Conservation (phyloP, 805 yeast species). For the Ogataea dorogensis region DNA sequence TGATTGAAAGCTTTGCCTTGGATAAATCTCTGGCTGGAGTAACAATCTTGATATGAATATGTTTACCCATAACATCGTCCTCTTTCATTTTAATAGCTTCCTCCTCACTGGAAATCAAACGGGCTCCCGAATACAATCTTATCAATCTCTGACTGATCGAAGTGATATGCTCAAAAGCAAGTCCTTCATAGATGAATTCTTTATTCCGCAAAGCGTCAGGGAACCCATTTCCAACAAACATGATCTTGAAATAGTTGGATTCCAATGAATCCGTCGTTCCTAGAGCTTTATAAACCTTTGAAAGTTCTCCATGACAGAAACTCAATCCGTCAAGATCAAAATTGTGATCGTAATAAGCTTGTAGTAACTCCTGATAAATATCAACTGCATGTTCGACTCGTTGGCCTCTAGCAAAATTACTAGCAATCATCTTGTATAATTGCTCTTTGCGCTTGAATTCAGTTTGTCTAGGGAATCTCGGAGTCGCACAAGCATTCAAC, state of each 20-base stretch:
- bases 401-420: constrained; percentile 65
- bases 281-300: constrained; percentile 63
- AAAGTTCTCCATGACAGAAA: constrained; percentile 63
- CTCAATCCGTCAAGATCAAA: constrained; percentile 77
- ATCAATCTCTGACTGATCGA: constrained; percentile 76
- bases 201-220: constrained; percentile 74
- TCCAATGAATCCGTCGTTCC: constrained; percentile 69
- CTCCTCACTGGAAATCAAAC: constrained; percentile 54
- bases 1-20: constrained; percentile 48
- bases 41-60: constrained; percentile 67
- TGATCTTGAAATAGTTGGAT: constrained; percentile 76
- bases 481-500: constrained; percentile 57
- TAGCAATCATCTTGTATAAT: constrained; percentile 66
- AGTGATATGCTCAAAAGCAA: constrained; percentile 83
- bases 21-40: constrained; percentile 55
- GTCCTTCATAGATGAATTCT: constrained; percentile 80
- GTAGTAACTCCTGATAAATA: constrained; percentile 71
- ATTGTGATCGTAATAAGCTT: constrained; percentile 68
- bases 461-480: constrained; percentile 76
- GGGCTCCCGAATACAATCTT: constrained; percentile 78
- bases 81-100: constrained; percentile 52
- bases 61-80: constrained; percentile 66
- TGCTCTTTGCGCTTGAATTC: constrained; percentile 79
- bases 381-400: constrained; percentile 79
- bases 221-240: constrained; percentile 82